phyloP scores from a whole-genome alignment of 306 rosid genomes.

The Quercus gilva region DNA sequence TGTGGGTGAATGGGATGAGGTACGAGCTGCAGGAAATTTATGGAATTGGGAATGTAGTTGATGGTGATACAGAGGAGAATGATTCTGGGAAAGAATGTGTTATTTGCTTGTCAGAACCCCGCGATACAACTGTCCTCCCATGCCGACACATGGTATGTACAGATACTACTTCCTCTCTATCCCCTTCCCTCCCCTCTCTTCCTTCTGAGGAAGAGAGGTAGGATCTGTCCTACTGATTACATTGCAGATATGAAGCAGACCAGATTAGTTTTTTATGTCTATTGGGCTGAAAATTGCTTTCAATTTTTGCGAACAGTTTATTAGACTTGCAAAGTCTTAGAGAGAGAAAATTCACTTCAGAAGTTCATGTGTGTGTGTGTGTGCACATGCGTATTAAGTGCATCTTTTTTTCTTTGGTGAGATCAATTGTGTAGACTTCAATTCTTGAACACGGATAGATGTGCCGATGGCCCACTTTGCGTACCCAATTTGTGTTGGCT shows the following conservation, averaged over 20 bases:
- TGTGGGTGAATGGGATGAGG: constrained; percentile 45
- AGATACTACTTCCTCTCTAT: neutral
- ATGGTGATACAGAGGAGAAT: constrained; percentile 29
- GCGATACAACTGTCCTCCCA: constrained; percentile 47
- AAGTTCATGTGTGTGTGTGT: neutral
- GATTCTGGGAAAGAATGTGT: constrained; percentile 47
- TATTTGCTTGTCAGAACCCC: constrained; percentile 55
- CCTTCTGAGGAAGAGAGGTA: neutral
- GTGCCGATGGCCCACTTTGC: too few relatives aligned
- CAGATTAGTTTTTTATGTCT: neutral
- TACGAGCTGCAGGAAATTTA: constrained; percentile 52
- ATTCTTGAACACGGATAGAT: too few relatives aligned
- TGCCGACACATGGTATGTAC: constrained; percentile 54
- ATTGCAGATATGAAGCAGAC: neutral
- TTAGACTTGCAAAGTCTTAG: neutral
- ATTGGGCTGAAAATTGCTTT: neutral
- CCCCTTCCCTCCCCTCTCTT: neutral
- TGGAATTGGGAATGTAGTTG: constrained; percentile 45
- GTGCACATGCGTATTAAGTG: neutral
- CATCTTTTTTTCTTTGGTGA: neutral
- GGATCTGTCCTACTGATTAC: neutral
- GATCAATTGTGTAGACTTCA: too few relatives aligned
- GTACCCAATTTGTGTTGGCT: too few relatives aligned
- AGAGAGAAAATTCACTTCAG: neutral
- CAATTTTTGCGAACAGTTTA: neutral